A percentile compares a stretch with the other conserved stretches of the same genome.
Conservation (phyloP, 495 filamentous ascomycete species). For the Daldinia decipiens region DNA sequence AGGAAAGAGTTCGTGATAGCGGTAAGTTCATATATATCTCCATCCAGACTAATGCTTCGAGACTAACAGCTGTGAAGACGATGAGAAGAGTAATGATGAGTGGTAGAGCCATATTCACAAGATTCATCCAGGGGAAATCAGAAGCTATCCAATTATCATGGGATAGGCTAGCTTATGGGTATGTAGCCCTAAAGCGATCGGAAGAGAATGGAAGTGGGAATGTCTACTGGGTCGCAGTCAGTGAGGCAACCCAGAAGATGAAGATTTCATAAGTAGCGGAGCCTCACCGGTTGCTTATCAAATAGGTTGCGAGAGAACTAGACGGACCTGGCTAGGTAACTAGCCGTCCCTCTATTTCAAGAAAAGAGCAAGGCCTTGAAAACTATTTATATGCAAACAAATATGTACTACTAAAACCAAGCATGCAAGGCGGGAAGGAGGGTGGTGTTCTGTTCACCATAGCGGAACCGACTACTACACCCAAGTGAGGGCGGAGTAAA, state of each 20-base stretch:
- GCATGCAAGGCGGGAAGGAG: slow-evolving; percentile 14
- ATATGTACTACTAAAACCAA: slow-evolving; percentile 32
- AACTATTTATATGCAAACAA: slow-evolving; percentile 7
- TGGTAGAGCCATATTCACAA: slow-evolving; percentile 61
- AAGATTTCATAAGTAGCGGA: background rate
- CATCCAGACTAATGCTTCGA: slow-evolving; percentile 34
- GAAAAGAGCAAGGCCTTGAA: slow-evolving; percentile 8
- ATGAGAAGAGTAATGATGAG: slow-evolving; percentile 83
- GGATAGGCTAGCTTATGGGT: background rate
- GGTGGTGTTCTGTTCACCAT: slow-evolving; percentile 3
- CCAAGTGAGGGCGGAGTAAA: background rate
- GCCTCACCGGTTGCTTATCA: background rate
- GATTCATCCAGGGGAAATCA: slow-evolving; percentile 6
- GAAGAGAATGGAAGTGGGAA: background rate
- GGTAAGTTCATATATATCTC: slow-evolving; percentile 69
- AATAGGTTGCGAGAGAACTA: background rate
- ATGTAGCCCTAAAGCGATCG: background rate
- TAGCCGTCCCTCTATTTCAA: slow-evolving; percentile 11
- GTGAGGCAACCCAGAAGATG: background rate
- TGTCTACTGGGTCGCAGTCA: background rate
- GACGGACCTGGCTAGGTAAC: background rate
- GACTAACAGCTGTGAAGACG: slow-evolving; percentile 64
- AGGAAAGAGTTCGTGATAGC: slow-evolving; percentile 88
- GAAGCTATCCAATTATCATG: slow-evolving; percentile 4
- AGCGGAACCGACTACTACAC: slow-evolving; percentile 12